phyloP scores from a whole-genome alignment of 768 basidiomycete species.

The Macrolepiota albuminosa region DNA sequence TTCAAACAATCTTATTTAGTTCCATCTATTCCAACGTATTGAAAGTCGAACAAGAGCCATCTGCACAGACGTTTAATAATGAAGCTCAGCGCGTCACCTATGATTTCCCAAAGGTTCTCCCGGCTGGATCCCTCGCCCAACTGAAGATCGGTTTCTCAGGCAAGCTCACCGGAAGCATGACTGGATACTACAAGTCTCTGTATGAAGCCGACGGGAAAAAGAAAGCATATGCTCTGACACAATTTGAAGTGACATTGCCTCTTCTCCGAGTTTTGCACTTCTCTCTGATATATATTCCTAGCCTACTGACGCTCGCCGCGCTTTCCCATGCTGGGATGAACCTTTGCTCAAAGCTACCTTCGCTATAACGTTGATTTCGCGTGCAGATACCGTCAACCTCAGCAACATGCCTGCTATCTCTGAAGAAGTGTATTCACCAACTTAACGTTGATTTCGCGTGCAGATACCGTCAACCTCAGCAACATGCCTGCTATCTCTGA shows the following conservation, averaged over 20 bases:
- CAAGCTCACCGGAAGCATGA: constrained; percentile 66
- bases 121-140: constrained; percentile 64
- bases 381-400: constrained; percentile 66
- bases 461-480: constrained; percentile 69
- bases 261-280: neutral
- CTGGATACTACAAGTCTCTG: constrained; percentile 75
- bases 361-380: constrained; percentile 73
- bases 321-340: constrained; percentile 93
- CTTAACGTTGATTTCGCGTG: constrained; percentile 70
- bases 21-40: constrained; percentile 52
- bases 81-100: constrained; percentile 63
- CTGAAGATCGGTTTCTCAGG: constrained; percentile 69
- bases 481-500: constrained; percentile 84
- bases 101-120: constrained; percentile 51
- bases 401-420: constrained; percentile 82
- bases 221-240: constrained; percentile 75
- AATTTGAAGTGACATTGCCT: constrained; percentile 62
- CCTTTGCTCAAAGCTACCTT: constrained; percentile 87
- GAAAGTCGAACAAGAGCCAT: constrained; percentile 40
- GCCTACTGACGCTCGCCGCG: constrained; percentile 81
- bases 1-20: constrained; percentile 15
- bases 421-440: constrained; percentile 42
- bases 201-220: constrained; percentile 61
- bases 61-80: constrained; percentile 49
- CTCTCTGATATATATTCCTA: constrained; percentile 23